Evolutionary conservation across 169 alveolate genomes (phyloP).

Genomic region (Miamiensis avidus): DNA sequence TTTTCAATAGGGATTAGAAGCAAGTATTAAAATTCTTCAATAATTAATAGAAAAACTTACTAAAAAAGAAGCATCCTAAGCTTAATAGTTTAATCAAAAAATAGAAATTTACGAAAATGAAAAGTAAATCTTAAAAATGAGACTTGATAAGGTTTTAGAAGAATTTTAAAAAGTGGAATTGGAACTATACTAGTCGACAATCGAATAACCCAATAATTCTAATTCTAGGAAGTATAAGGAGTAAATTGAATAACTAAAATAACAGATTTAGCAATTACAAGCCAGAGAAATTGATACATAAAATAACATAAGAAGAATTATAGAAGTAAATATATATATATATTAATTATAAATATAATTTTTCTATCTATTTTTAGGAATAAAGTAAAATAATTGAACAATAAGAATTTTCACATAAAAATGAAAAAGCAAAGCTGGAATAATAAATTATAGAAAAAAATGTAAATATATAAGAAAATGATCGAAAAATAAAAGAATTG

Average conservation of each 20-base stretch:
- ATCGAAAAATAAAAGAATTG: no score
- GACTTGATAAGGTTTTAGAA: neutral
- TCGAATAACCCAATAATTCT: no score
- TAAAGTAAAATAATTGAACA: neutral
- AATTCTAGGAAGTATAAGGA: neutral
- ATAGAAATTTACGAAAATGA: neutral
- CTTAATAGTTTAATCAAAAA: no score
- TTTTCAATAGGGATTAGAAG: neutral
- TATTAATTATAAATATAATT: no score
- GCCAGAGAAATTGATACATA: neutral
- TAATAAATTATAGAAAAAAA: no score
- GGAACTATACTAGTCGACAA: no score
- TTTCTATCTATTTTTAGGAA: no score
- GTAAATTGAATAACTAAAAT: neutral
- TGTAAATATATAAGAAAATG: neutral
- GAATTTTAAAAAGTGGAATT: neutral
- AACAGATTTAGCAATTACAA: no score
- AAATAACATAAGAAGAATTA: no score
- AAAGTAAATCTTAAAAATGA: no score
- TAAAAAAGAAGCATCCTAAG: neutral
- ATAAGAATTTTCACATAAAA: neutral
- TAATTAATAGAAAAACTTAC: conserved; percentile 2
- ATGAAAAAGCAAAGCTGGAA: neutral
- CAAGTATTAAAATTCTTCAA: neutral
- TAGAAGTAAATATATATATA: neutral